phyloP scores from a whole-genome alignment of 495 filamentous ascomycete genomes.

The Aeminium ludgeri region DNA sequence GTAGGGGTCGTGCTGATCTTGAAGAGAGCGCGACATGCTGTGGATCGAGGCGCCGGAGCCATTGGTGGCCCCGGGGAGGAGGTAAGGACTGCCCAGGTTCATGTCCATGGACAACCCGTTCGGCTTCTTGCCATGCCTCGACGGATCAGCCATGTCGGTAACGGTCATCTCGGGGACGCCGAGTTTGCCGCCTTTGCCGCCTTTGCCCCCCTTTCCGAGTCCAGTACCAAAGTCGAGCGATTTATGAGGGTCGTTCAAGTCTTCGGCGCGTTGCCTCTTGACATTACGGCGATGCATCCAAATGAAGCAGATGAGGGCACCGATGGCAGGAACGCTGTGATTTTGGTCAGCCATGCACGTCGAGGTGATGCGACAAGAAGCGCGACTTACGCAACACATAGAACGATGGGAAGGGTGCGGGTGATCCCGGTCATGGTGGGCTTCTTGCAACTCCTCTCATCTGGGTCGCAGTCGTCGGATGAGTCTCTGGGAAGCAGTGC shows the following conservation, averaged over 20 bases:
- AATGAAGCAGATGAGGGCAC: conserved; percentile 49
- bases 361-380: too few relatives aligned
- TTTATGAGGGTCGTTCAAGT: conserved; percentile 72
- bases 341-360: too few relatives aligned
- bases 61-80: conserved; percentile 67
- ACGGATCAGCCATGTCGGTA: conserved; percentile 29
- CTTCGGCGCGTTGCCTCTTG: conserved; percentile 57
- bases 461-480: too few relatives aligned
- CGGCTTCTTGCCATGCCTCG: not conserved
- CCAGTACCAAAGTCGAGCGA: conserved; percentile 87
- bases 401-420: conserved; percentile 57
- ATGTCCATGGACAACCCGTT: conserved; percentile 61
- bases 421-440: conserved; percentile 18
- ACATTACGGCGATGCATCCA: conserved; percentile 64
- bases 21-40: conserved; percentile 57
- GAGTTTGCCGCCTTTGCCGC: conserved; percentile 33
- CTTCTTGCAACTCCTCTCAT: too few relatives aligned
- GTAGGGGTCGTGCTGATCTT: conserved; percentile 66
- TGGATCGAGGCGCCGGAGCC: conserved; percentile 70
- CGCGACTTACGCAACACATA: conserved; percentile 63
- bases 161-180: conserved; percentile 26
- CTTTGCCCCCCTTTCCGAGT: conserved; percentile 23
- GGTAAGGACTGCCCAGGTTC: conserved; percentile 73
- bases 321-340: conserved; percentile 58
- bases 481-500: too few relatives aligned